Evolutionary conservation across 1,284 basidiomycete species (phyloP), one percentile per base, ranked within the genome.

Genomic region (Somion occarium): DNA sequence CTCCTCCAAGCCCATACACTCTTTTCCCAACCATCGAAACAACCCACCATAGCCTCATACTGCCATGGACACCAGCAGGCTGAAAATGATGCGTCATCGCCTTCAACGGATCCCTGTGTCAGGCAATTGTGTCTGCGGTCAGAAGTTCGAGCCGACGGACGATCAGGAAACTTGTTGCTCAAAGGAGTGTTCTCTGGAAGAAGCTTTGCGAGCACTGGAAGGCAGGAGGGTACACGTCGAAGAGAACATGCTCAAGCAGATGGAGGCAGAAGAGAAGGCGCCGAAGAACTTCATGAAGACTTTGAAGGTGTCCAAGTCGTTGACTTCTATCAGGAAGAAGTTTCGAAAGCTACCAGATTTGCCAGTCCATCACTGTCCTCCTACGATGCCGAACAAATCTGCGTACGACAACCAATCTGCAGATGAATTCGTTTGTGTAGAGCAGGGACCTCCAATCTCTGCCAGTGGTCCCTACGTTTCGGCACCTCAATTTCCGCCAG

Each of bases 141-240:
- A 34, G n/a, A n/a, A 20, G 9, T 47, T 47, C 34, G 22, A 22
- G n/a, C 46, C 46, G 23, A 34, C 37, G 46, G 11, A 30, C n/a
- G 46, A 47, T 20, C 26, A 34, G 34, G 46, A 47, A 34, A 47
- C 27, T 3, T 47, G 38, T 37, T 47, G 46, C 18, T 47, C 46
- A 12, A 37, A 20, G 34, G 26, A 47, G 22, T 47, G 46, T n/a
- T 13, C 46, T 20, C 46, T 22, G 15, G 46, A 38, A 18, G 46
- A 47, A 9, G 34, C 46, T 22, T 15, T 47, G 13, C 26, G 46
- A 18, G 46, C 46, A 11, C 23, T 47, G 18, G 23, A 23, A 20
- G 46, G 46, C 12, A 19, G 38, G 19, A 20, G 22, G 13, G 38
- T 22, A 27, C 13, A n/a, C 30, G 37, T 38, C 30, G 22, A 34